Base-by-base conservation (phyloP, 2,329 filamentous ascomycete species). In the Ophiostoma himal-ulmi region DNA sequence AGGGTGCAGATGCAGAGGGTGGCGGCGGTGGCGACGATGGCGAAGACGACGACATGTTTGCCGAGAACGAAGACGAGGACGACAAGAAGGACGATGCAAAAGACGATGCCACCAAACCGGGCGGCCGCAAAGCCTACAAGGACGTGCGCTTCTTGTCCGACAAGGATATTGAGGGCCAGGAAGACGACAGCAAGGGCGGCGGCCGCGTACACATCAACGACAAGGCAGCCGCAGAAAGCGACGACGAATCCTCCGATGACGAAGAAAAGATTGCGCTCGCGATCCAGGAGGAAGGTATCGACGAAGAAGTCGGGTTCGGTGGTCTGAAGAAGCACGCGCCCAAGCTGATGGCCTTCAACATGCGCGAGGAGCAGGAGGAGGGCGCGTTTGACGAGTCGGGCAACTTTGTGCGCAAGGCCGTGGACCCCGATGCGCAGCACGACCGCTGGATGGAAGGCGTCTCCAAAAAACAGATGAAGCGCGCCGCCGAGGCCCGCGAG, bases 261-360 rank as follows among this genome's bases (percentile, higher is more conserved):
- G 88, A 90, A 39, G 86, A 86, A n/a, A 89, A 90, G 30, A 86
- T 87, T n/a, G 89, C 92, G 68, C 86, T 91, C 73, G 93, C 92
- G 37, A 88, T 88, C 67, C 80, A 92, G 44, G 92, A 92, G 74
- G 88, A 91, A 72, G 91, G 88, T 22, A 78, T 97, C 20, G 95
- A 97, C 75, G 90, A 94, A 70, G 95, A 99, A 78, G 84, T 99
- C 6, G 95, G 95, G 1, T 90, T 92, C 1, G 95, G 95, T 17
- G 91, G 91, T 1, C 90, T 96, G 75, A 98, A 97, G 82, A 91
- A 89, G 76, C 93, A 97, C 79, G 95, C 95, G 1, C 95, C 95
- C 1, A 92, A 95, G 78, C 85, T 99, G 6, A 95, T 98, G 79
- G 94, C 94, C 2, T 99, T 99, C 84, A 98, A 99, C 77, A 91